Conservation (phyloP, 2,329 filamentous ascomycete species). For the Aciculosporium take region DNA sequence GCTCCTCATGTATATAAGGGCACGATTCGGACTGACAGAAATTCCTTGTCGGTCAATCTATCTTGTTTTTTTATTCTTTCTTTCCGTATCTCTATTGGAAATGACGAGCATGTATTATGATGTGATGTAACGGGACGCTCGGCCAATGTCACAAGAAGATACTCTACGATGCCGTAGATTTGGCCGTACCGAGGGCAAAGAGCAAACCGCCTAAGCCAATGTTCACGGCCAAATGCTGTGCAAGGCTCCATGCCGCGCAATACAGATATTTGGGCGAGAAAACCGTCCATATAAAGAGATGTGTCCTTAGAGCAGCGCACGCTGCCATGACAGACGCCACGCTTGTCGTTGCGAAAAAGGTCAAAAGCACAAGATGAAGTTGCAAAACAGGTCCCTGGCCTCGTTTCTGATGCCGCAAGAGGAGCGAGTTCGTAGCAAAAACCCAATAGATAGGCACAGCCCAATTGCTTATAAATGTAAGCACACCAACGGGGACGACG, state of each 20-base stretch:
- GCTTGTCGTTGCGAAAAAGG: slow-evolving; percentile 53
- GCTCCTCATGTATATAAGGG: no score
- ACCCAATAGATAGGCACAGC: slow-evolving; percentile 81
- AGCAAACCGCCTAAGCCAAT: slow-evolving; percentile 45
- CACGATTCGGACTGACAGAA: no score
- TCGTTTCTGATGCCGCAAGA: slow-evolving; percentile 26
- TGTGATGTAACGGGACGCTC: background rate
- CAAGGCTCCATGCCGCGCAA: slow-evolving; percentile 73
- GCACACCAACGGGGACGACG: slow-evolving; percentile 60
- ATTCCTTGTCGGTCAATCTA: no score
- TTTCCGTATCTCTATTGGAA: no score
- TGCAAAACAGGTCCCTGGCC: slow-evolving; percentile 20
- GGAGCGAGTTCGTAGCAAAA: slow-evolving; percentile 46
- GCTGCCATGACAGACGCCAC: slow-evolving; percentile 71
- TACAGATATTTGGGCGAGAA: slow-evolving; percentile 96
- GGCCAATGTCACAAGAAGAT: background rate
- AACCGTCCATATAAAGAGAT: slow-evolving; percentile 97
- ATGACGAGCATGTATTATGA: no score
- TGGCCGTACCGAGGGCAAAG: slow-evolving; percentile 33
- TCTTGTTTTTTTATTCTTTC: no score
- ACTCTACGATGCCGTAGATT: background rate
- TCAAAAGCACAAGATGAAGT: slow-evolving; percentile 49
- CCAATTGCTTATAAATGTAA: slow-evolving; percentile 88
- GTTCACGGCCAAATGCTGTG: slow-evolving; percentile 66
- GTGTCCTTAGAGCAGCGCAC: slow-evolving; percentile 69